Conservation (phyloP, 2,329 filamentous ascomycete species). For the Aquanectria penicillioides region DNA sequence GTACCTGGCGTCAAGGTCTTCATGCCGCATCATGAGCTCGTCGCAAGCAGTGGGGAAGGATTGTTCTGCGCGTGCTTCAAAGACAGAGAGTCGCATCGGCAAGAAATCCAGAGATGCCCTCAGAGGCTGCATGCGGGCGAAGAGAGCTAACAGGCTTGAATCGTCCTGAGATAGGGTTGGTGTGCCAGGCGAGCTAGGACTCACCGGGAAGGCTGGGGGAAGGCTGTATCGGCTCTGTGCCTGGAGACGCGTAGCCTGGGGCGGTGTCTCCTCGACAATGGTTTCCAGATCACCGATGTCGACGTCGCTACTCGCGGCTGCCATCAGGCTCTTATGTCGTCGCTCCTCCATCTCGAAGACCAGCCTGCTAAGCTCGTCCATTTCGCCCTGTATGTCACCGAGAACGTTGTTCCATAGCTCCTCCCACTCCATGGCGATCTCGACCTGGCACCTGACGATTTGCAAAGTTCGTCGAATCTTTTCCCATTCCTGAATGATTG, state of each 20-base stretch:
- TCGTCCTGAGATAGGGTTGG: constrained; percentile 78
- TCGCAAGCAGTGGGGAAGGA: constrained; percentile 92
- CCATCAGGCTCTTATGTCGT: constrained; percentile 80
- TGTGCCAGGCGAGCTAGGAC: constrained; percentile 67
- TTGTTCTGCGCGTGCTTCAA: constrained; percentile 78
- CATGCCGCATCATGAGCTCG: constrained; percentile 81
- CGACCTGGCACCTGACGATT: constrained; percentile 87
- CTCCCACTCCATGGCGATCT: constrained; percentile 99
- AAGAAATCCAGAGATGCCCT: constrained; percentile 94
- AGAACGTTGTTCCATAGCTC: constrained; percentile 95
- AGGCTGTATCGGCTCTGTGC: constrained; percentile 76
- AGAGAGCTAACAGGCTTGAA: constrained; percentile 86
- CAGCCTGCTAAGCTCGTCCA: constrained; percentile 78
- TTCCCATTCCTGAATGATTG: constrained; percentile 84
- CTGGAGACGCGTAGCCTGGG: constrained; percentile 60
- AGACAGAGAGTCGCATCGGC: constrained; percentile 91
- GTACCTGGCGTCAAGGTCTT: constrained; percentile 84
- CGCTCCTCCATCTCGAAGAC: constrained; percentile 99
- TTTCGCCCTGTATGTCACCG: constrained; percentile 91
- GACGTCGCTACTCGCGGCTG: constrained; percentile 68
- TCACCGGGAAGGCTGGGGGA: constrained; percentile 69
- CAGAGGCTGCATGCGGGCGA: constrained; percentile 94
- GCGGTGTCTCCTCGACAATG: constrained; percentile 88
- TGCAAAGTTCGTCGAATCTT: constrained; percentile 82
- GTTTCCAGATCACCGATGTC: constrained; percentile 93